Conservation (phyloP, 208 protist species). For the Acanthamoeba healyi region DNA sequence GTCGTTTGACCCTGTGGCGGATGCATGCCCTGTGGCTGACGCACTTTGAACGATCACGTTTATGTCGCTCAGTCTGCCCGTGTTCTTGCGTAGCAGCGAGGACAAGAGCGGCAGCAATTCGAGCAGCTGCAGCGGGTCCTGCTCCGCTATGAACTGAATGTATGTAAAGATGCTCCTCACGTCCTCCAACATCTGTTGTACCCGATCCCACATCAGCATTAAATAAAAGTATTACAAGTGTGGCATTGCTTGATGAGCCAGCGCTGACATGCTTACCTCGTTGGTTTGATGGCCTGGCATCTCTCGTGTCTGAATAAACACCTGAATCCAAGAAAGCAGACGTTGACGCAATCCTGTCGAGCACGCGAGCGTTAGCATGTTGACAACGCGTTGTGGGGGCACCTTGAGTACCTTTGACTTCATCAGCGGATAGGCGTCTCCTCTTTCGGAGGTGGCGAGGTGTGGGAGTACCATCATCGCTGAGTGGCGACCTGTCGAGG, state of each 20-base stretch:
- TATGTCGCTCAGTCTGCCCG: constrained; percentile 26
- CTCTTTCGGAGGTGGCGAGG: not conserved
- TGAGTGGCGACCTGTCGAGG: not conserved
- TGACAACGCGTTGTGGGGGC: too few species aligned
- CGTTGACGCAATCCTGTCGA: constrained; percentile 14
- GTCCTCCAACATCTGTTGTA: constrained; percentile 34
- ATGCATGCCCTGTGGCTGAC: not conserved
- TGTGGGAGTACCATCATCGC: not conserved
- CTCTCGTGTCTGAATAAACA: constrained; percentile 53
- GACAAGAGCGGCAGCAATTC: constrained; percentile 61
- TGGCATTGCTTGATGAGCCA: too few species aligned
- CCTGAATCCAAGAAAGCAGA: constrained; percentile 58
- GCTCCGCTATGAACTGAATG: constrained; percentile 2
- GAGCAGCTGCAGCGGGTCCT: constrained; percentile 65
- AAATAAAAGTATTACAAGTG: not conserved
- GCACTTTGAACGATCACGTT: not conserved
- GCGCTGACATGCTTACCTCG: not conserved
- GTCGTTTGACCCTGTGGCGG: not conserved
- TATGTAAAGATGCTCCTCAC: constrained; percentile 52
- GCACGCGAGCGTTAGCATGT: not conserved
- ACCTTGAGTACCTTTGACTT: constrained; percentile 11
- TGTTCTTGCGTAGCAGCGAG: constrained; percentile 11
- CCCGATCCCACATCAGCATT: too few species aligned
- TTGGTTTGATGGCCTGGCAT: not conserved
- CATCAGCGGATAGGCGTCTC: not conserved